Evolutionary conservation across 2,329 filamentous ascomycete genomes (phyloP).

Genomic region (Paracorniculantispora psalliotae): DNA sequence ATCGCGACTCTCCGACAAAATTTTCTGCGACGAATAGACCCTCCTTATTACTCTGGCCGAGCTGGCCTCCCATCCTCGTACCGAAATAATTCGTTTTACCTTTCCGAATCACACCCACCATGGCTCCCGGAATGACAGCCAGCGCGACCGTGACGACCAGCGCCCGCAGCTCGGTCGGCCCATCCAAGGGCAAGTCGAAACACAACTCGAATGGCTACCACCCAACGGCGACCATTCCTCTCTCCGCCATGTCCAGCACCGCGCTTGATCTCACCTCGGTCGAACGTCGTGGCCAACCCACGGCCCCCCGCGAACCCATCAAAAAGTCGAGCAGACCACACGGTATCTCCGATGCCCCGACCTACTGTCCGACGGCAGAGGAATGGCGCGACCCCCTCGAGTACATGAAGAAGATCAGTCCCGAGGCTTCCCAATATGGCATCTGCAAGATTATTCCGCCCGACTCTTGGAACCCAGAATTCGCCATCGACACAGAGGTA

Average conservation of each 20-base stretch:
- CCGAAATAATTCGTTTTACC: background rate
- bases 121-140: conserved; percentile 10
- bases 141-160: conserved; percentile 7
- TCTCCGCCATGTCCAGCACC: conserved; percentile 52
- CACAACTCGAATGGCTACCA: conserved; percentile 51
- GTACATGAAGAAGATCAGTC: conserved; percentile 87
- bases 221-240: conserved; percentile 42
- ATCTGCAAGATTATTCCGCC: conserved; percentile 96
- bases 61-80: background rate
- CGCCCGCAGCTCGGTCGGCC: conserved; percentile 11
- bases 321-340: conserved; percentile 77
- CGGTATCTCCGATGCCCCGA: conserved; percentile 82
- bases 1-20: background rate
- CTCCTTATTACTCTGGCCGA: background rate
- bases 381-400: conserved; percentile 93
- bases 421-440: conserved; percentile 81
- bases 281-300: conserved; percentile 81
- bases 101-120: background rate
- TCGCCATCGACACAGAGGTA: conserved; percentile 96
- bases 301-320: conserved; percentile 67
- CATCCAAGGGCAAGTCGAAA: conserved; percentile 46
- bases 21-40: background rate
- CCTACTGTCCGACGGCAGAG: conserved; percentile 83
- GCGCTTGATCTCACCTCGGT: conserved; percentile 84
- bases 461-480: conserved; percentile 87